phyloP scores from a whole-genome alignment of 805 yeast species.

The Lachancea sp. region DNA sequence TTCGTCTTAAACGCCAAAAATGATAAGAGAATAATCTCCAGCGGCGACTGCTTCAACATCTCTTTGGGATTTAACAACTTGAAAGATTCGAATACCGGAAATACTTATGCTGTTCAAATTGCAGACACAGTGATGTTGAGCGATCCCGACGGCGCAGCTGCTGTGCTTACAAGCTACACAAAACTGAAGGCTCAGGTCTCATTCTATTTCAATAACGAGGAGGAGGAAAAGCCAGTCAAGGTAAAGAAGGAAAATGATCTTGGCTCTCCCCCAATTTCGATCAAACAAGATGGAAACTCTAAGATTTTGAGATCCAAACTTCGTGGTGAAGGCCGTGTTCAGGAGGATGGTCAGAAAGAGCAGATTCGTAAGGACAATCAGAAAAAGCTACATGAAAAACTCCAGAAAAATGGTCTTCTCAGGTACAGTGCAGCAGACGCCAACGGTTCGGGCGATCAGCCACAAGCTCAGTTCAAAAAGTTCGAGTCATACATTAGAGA shows the following conservation, averaged over 20 bases:
- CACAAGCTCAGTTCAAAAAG: slow-evolving; percentile 65
- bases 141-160: slow-evolving; percentile 40
- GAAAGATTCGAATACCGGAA: slow-evolving; percentile 43
- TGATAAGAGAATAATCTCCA: slow-evolving; percentile 51
- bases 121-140: slow-evolving; percentile 77
- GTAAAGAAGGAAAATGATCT: slow-evolving; percentile 35
- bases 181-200: slow-evolving; percentile 70
- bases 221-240: slow-evolving; percentile 38
- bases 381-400: slow-evolving; percentile 69
- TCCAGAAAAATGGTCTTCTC: slow-evolving; percentile 81
- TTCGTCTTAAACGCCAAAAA: slow-evolving; percentile 68
- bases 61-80: slow-evolving; percentile 72
- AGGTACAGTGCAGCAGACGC: slow-evolving; percentile 78
- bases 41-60: slow-evolving; percentile 69
- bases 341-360: slow-evolving; percentile 71
- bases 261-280: slow-evolving; percentile 26
- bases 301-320: slow-evolving; percentile 72
- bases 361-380: slow-evolving; percentile 79
- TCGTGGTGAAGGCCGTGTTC: slow-evolving; percentile 62
- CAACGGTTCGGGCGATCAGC: slow-evolving; percentile 42
- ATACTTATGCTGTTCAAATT: slow-evolving; percentile 62
- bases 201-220: slow-evolving; percentile 73
- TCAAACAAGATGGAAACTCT: slow-evolving; percentile 38
- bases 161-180: slow-evolving; percentile 65
- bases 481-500: slow-evolving; percentile 94